These are phyloP conservation scores for Glycyrrhiza uralensis DNA, from an alignment of 306 rosid species.

Conservation along the genomic window DNA sequence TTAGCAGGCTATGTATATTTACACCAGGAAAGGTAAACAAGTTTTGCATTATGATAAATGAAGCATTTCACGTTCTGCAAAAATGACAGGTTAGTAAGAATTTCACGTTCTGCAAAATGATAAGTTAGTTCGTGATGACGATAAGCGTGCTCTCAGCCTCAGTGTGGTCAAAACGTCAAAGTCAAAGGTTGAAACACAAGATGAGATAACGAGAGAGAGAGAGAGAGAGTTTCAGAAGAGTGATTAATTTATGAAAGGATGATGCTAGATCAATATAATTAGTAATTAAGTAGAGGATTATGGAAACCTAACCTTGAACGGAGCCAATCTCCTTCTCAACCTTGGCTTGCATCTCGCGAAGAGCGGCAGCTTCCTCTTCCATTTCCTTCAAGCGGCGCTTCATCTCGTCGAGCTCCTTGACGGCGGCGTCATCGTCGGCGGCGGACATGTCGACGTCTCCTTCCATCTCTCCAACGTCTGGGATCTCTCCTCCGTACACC, in stretches of 20 bases:
- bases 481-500: slow-evolving; percentile 96
- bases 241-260: background rate
- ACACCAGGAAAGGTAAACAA: background rate
- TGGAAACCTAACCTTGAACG: slow-evolving; percentile 84
- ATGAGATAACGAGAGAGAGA: background rate
- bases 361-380: slow-evolving; percentile 97
- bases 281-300: background rate
- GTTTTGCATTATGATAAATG: background rate
- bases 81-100: too few species aligned
- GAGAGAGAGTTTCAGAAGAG: background rate
- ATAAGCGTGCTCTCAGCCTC: background rate
- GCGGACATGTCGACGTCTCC: slow-evolving; percentile 75
- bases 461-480: slow-evolving; percentile 74
- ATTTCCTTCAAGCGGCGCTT: slow-evolving; percentile 87
- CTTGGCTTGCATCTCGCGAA: slow-evolving; percentile 97
- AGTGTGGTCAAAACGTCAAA: background rate
- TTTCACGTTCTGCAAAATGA: too few species aligned
- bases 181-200: background rate
- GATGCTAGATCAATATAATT: background rate
- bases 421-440: slow-evolving; percentile 76
- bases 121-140: background rate
- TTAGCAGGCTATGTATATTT: background rate
- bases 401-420: slow-evolving; percentile 95
- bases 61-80: background rate
- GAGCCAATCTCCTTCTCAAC: slow-evolving; percentile 96